Percentiles rank a stretch among this genome's conserved stretches.
Conservation (phyloP, 208 protist species). For the Sergeia podlipaevii region DNA sequence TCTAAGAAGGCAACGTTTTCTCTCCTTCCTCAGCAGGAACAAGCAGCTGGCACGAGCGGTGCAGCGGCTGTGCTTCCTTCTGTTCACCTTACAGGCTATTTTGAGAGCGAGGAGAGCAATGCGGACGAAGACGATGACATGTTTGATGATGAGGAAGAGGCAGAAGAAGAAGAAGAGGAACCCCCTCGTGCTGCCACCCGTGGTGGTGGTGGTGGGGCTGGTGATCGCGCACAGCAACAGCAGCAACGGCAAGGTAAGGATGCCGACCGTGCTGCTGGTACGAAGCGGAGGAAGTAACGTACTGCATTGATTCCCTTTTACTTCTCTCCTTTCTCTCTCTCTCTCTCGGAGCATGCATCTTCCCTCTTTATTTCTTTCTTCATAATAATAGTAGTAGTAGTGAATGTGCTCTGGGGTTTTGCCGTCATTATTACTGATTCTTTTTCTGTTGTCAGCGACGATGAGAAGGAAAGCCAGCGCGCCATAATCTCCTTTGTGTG, state of each 20-base stretch:
- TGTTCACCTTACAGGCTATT: conserved; percentile 81
- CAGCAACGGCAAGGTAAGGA: not conserved
- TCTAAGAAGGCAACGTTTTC: conserved; percentile 52
- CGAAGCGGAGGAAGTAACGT: conserved; percentile 3
- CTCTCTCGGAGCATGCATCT: not conserved
- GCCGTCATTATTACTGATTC: too few relatives aligned
- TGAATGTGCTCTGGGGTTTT: too few relatives aligned
- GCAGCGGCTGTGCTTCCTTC: conserved; percentile 24
- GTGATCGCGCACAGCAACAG: conserved; percentile 7
- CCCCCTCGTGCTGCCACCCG: not conserved
- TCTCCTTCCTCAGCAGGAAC: conserved; percentile 31
- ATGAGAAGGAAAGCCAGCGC: too few relatives aligned
- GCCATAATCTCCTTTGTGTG: too few relatives aligned
- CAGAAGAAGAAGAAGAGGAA: conserved; percentile 16
- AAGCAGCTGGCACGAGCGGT: not conserved
- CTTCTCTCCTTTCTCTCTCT: not conserved
- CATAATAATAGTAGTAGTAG: too few relatives aligned
- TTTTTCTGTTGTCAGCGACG: too few relatives aligned
- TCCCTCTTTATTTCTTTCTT: conserved; percentile 2
- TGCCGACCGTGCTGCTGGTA: conserved; percentile 1
- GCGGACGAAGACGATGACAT: conserved; percentile 23
- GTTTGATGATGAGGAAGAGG: conserved; percentile 11
- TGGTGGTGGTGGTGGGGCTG: too few relatives aligned
- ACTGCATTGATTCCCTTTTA: not conserved
- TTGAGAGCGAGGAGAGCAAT: conserved; percentile 48